A percentile compares a stretch with the other conserved stretches of the same genome.
Conservation (phyloP, 2,329 filamentous ascomycete genomes). For the Bipolaris gigantea region DNA sequence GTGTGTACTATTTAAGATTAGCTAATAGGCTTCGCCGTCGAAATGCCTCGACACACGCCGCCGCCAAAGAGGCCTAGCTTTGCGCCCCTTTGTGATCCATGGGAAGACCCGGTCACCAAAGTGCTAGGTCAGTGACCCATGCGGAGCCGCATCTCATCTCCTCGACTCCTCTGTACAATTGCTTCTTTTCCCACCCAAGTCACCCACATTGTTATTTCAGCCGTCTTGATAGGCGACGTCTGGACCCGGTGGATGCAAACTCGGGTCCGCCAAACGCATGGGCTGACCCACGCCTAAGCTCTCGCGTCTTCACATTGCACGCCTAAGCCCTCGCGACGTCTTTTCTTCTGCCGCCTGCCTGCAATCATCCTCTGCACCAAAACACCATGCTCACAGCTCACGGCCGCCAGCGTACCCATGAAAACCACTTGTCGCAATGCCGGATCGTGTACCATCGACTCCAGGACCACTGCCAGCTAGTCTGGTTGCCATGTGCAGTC, state of each 20-base stretch:
- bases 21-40: background rate
- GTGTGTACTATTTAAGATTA: background rate
- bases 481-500: conserved; percentile 23
- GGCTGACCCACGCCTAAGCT: background rate
- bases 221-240: background rate
- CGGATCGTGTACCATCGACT: conserved; percentile 4
- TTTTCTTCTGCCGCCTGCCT: conserved; percentile 1
- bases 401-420: background rate
- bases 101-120: background rate
- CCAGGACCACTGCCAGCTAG: conserved; percentile 7
- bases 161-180: background rate
- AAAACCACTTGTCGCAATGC: background rate
- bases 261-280: conserved; percentile 3
- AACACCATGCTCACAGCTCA: conserved; percentile 3
- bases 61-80: background rate
- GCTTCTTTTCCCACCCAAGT: background rate
- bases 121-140: background rate
- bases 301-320: conserved; percentile 4
- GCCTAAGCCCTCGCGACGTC: background rate
- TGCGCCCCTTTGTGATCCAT: background rate
- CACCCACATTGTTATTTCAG: background rate
- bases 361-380: background rate
- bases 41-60: background rate
- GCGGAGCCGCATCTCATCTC: background rate
- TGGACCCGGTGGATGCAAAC: background rate